Evolutionary conservation across 2,329 filamentous ascomycete genomes (phyloP), one percentile per base, ranked within the genome.

Genomic region (Elsinoe arachidis): DNA sequence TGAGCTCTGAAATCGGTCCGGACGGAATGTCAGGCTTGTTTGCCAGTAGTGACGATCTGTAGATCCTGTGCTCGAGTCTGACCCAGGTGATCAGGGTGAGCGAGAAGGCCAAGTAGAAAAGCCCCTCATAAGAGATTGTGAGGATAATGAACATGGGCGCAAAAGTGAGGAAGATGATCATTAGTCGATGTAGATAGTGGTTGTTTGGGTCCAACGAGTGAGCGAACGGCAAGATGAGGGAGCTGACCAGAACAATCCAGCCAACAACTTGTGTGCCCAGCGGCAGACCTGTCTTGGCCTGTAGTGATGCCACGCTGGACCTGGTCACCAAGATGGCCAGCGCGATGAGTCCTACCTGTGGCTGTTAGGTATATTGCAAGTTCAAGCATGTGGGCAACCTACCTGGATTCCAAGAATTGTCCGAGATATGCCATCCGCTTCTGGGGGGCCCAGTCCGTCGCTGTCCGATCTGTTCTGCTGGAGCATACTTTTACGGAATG

Each of bases 61-160:
- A 84, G 51, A 92, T 81, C 57, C 82, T 83, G 68, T 95, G 87
- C 70, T 99, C 93, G 1, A 99, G 79, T n/a, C 85, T 84, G 34
- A 96, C 88, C 93, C 93, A 99, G 57, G 85, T 84, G 54, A 96
- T 78, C 4, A 99, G 75, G 19, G 86, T 88, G 56, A 87, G 76
- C 67, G 85, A 90, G 72, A 96, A 99, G 10, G 86, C 84, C 59
- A 96, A 83, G 72, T 97, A 99, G 71, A 99, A 99, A 1, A 99
- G 79, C 0, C 92, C 92, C 72, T 99, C 93, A 73, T 95, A 99
- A 0, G 92, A 96, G 64, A 97, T 96, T 6, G 91, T 95, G 53
- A 99, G 82, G 66, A 99, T 92, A 68, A 99, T 87, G 72, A 97
- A 99, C 1, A 87, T 87, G 0, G 93, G 93, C 0, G 92, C 87